These are phyloP conservation scores for Ascochyta rabiei DNA, from an alignment of 2,329 filamentous ascomycete species.

Conservation along the genomic window DNA sequence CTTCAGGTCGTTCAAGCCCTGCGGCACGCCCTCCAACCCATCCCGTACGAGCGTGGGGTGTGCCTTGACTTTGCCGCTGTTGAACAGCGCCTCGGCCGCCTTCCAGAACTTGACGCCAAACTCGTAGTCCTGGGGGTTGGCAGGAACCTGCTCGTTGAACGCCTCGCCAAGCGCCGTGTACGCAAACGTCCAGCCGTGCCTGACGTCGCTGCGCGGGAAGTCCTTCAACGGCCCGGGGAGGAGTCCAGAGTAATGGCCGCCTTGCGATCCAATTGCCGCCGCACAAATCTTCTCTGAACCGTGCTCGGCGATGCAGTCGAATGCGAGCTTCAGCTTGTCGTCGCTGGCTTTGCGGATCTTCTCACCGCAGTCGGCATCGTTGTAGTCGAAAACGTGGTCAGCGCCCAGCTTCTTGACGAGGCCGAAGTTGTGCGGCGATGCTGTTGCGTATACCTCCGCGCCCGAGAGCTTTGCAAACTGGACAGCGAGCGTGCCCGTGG, in stretches of 20 bases:
- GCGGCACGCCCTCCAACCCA: conserved; percentile 38
- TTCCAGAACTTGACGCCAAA: conserved; percentile 38
- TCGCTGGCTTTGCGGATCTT: conserved; percentile 56
- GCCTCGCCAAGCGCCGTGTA: conserved; percentile 53
- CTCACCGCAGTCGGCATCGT: conserved; percentile 50
- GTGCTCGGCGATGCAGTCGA: conserved; percentile 55
- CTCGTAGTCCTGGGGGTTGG: conserved; percentile 33
- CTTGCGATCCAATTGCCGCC: conserved; percentile 30
- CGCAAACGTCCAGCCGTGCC: conserved; percentile 49
- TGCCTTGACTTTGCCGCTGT: conserved; percentile 40
- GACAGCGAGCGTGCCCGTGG: conserved; percentile 58
- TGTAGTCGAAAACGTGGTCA: conserved; percentile 59
- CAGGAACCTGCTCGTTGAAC: conserved; percentile 40
- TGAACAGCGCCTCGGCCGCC: conserved; percentile 30
- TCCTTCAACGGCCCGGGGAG: conserved; percentile 28
- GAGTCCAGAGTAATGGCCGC: conserved; percentile 28
- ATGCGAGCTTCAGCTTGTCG: conserved; percentile 52
- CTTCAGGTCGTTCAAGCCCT: conserved; percentile 43
- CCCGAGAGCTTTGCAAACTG: conserved; percentile 57
- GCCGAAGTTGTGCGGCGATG: conserved; percentile 56
- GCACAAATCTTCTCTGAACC: conserved; percentile 25
- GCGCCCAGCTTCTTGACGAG: conserved; percentile 57
- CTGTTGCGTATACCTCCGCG: conserved; percentile 53
- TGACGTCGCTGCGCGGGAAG: conserved; percentile 52
- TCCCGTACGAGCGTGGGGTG: conserved; percentile 38